A percentile compares a stretch with the other conserved stretches of the same genome.
Evolutionary conservation across 2,329 filamentous ascomycete species (phyloP).

Genomic region (Zymoseptoria passerinii): DNA sequence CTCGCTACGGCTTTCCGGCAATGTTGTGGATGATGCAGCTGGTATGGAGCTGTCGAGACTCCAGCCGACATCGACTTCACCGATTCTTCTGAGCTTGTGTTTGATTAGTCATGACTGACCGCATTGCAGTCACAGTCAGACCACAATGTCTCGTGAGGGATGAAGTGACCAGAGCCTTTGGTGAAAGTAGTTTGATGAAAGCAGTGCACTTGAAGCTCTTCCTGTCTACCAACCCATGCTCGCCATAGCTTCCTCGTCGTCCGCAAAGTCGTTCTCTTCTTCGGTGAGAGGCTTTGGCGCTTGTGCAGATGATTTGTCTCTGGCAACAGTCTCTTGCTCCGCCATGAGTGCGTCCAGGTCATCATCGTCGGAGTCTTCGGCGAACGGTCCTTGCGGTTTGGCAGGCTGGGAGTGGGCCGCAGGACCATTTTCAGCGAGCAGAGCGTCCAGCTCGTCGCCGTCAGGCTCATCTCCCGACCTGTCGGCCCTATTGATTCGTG

Average conservation of each 20-base stretch:
- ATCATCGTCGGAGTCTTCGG: conserved; percentile 42
- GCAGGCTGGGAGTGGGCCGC: not conserved
- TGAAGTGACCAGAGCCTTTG: not conserved
- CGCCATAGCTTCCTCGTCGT: conserved; percentile 61
- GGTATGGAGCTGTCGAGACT: not conserved
- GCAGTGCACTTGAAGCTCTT: not conserved
- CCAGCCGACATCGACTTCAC: not conserved
- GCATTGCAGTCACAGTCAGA: not conserved
- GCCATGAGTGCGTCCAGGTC: conserved; percentile 49
- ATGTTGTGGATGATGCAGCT: not conserved
- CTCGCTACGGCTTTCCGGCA: not conserved
- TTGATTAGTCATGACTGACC: not conserved
- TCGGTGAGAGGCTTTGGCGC: not conserved
- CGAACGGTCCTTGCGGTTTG: conserved; percentile 4
- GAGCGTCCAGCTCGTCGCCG: conserved; percentile 23
- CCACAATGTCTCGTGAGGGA: not conserved
- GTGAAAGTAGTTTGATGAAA: not conserved
- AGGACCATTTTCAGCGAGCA: conserved; percentile 15
- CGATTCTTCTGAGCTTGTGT: not conserved
- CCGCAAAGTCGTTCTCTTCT: conserved; percentile 42
- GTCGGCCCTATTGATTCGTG: not conserved
- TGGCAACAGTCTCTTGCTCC: conserved; percentile 32
- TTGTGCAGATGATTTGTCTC: not conserved
- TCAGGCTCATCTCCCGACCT: conserved; percentile 10
- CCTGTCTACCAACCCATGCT: conserved; percentile 18